Evolutionary conservation across 2,329 filamentous ascomycete genomes (phyloP).

Genomic region (Thielaviopsis euricoi): DNA sequence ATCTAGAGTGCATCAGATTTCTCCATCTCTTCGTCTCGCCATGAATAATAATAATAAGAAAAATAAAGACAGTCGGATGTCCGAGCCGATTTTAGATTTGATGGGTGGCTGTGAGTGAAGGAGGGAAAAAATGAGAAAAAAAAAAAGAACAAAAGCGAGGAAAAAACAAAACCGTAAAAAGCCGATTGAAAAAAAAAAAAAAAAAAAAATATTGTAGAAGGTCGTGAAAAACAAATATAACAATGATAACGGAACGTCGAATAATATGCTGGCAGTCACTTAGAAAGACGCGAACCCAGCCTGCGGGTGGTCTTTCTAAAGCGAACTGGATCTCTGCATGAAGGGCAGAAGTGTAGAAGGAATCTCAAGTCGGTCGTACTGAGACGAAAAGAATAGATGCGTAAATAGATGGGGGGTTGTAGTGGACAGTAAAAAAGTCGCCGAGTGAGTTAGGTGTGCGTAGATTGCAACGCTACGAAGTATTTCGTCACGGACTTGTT

Average conservation of each 20-base stretch:
- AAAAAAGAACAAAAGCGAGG: not conserved
- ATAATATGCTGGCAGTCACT: not conserved
- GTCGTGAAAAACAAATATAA: not conserved
- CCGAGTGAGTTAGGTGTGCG: too few species aligned
- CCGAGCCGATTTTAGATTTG: not conserved
- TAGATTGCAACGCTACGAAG: too few species aligned
- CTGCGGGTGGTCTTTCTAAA: not conserved
- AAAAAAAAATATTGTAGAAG: too few species aligned
- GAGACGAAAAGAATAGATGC: too few species aligned
- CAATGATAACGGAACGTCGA: not conserved
- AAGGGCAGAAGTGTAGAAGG: too few species aligned
- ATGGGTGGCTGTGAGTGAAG: not conserved
- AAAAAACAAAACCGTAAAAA: not conserved
- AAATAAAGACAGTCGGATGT: not conserved
- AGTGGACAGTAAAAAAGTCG: too few species aligned
- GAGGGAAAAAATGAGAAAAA: not conserved
- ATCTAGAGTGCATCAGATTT: slow-evolving; percentile 4
- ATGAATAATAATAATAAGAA: slow-evolving; percentile 1
- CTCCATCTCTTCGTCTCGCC: not conserved
- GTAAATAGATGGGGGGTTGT: too few species aligned
- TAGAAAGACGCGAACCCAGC: slow-evolving; percentile 2
- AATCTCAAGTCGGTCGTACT: too few species aligned
- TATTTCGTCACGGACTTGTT: too few species aligned
- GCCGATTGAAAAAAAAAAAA: not conserved
- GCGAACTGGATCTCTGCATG: not conserved